These are phyloP conservation scores for Mortierella sp. DNA, from an alignment of 371 early-diverging fungal species.

Conservation along the genomic window DNA sequence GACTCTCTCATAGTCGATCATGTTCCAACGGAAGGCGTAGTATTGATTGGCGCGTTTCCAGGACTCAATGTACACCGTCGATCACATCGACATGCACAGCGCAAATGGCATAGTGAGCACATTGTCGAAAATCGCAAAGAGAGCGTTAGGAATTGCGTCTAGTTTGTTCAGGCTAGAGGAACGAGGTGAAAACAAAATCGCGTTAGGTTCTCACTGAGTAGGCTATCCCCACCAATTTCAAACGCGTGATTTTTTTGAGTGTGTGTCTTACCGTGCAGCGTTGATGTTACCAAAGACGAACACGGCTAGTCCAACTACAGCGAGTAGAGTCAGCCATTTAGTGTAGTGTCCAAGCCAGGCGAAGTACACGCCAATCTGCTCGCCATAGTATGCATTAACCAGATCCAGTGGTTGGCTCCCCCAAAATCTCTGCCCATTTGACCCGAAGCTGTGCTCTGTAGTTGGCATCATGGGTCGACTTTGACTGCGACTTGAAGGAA, in stretches of 20 bases:
- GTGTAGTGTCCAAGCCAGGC: slow-evolving; percentile 64
- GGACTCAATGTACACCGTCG: slow-evolving; percentile 68
- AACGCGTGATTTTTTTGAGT: too few relatives aligned
- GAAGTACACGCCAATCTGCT: slow-evolving; percentile 71
- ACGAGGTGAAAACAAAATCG: not conserved
- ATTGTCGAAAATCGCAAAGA: slow-evolving; percentile 68
- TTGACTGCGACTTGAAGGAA: slow-evolving; percentile 15
- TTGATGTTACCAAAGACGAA: slow-evolving; percentile 63
- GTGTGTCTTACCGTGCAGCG: slow-evolving; percentile 42
- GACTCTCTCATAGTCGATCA: slow-evolving; percentile 58
- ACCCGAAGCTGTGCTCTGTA: slow-evolving; percentile 38
- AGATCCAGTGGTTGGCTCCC: slow-evolving; percentile 59
- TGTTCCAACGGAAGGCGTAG: slow-evolving; percentile 68
- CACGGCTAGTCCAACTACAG: slow-evolving; percentile 60
- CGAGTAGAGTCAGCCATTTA: slow-evolving; percentile 61
- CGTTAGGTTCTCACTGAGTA: too few relatives aligned
- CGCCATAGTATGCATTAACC: slow-evolving; percentile 69
- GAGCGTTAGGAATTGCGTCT: slow-evolving; percentile 33
- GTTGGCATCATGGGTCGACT: slow-evolving; percentile 18
- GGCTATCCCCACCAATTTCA: too few relatives aligned
- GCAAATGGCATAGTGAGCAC: slow-evolving; percentile 66
- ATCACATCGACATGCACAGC: slow-evolving; percentile 69
- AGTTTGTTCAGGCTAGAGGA: slow-evolving; percentile 25
- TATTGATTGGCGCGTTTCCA: slow-evolving; percentile 70
- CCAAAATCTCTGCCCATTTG: slow-evolving; percentile 42